Base-by-base conservation (phyloP, 768 basidiomycete genomes). In the Trametes gibbosa region DNA sequence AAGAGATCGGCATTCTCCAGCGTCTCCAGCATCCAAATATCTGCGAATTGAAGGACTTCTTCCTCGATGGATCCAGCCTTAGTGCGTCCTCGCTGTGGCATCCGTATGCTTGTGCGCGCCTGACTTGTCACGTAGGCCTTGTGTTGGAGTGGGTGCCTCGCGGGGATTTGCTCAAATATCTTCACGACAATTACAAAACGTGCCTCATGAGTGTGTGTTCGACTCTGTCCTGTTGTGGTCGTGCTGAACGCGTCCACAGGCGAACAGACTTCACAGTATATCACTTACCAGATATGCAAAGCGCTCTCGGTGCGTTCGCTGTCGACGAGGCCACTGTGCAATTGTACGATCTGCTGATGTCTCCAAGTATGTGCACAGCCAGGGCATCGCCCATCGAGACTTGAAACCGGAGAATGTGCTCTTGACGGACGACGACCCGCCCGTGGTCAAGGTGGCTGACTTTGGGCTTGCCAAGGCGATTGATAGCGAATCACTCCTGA, bases 381-480 rank as follows among this genome's bases (percentile, higher is more conserved):
- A 83, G 65, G 89, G 87, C 16, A 86, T 98, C 41, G 83, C 92
- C 0, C 96, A 98, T 73, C 88, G 96, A 45, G 96, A 98, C 72
- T 75, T 97, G 45, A 97, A 97, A 70, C 95, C 95, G 0, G 89
- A 91, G 88, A 95, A 96, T 64, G 84, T 95, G 8, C 80, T 96
- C 2, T 73, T 97, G 14, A 94, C 92, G 1, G 76, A 70, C 10
- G 82, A 86, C 41, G 63, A 77, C 1, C 89, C 89, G 0, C 89
- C 89, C 0, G 72, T 75, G 0, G 84, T 91, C 65, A 97, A 97
- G 68, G 86, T 98, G 16, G 95, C 95, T 1, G 95, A 98, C 71
- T 98, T 97, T 68, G 96, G 96, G 2, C 82, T 98, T 9, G 95
- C 96, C 0, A 98, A 98, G 69, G 84, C 87, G 16, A 84, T 91